Conservation (phyloP, 805 yeast species). For the Metschnikowia hibisci region DNA sequence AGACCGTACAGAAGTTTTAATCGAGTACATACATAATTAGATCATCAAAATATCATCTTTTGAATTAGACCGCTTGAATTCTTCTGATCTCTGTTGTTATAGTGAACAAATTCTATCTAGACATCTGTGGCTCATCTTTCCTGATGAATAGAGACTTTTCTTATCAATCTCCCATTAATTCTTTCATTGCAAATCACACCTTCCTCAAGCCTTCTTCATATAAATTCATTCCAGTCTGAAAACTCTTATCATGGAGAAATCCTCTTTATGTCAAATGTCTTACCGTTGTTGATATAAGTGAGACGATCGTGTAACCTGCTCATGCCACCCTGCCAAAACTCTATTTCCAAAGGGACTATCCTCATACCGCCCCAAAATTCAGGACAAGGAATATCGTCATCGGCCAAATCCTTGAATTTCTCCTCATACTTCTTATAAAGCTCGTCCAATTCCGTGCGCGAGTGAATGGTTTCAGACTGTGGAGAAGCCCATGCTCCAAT, state of each 20-base stretch:
- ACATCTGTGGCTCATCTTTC: no score
- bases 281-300: constrained; percentile 46
- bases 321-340: constrained; percentile 96
- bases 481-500: constrained; percentile 98
- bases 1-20: constrained; percentile 18
- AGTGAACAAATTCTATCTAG: no score
- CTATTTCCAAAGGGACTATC: constrained; percentile 83
- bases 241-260: constrained; percentile 55
- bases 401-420: constrained; percentile 53
- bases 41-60: no score
- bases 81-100: no score
- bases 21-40: neutral
- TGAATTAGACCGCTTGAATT: no score
- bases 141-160: no score
- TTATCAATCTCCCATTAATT: neutral
- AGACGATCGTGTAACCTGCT: constrained; percentile 89
- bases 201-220: neutral
- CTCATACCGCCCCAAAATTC: constrained; percentile 95
- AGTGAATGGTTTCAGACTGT: constrained; percentile 60
- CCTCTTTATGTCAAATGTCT: constrained; percentile 61
- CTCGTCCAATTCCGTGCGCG: constrained; percentile 61
- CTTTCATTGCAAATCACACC: neutral
- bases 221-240: neutral
- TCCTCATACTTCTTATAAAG: constrained; percentile 45
- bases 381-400: constrained; percentile 79